Evolutionary conservation across 2,329 filamentous ascomycete genomes (phyloP), one percentile per base, ranked within the genome.

Genomic region (Calycina herbarum): DNA sequence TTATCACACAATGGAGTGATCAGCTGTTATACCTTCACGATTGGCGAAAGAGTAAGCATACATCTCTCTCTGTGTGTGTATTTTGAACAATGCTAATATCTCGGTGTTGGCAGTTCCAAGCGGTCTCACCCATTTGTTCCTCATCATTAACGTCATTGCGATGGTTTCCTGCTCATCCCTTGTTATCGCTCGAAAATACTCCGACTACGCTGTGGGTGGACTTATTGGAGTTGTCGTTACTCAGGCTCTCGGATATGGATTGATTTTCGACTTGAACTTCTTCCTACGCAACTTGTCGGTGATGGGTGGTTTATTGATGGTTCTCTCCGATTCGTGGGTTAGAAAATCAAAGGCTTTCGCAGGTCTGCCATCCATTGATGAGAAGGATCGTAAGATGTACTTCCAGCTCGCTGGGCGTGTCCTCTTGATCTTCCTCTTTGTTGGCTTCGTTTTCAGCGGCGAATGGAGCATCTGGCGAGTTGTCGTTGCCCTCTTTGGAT

Each of bases 341-440:
- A 91, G 94, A 81, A 98, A 98, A 88, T 92, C 89, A 78, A 96
- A 97, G 82, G 94, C 94, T 2, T 97, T 97, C 69, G 95, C 95
- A 59, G 95, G 95, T 59, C 86, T 99, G 62, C 95, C 95, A 59
- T 88, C 92, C 79, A 86, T 99, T 62, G 95, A 98, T 77, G 95
- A 99, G 85, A 98, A 98, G 88, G 95, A 99, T 79, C 92, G 94
- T 81, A 99, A 98, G 86, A 98, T 98, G 94, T 99, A 99, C 85
- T 96, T 99, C 82, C 95, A 98, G 86, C 89, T 99, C 68, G 95
- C 95, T 71, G 95, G 95, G 42, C 90, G 95, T 73, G 92, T 99
- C 42, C 85, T 99, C 71, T 85, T 99, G 74, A 98, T 99, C 81
- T 97, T 99, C 86, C 86, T 99, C 72, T 99, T 99, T 79, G 79